Percentiles rank a stretch among this genome's conserved stretches.
phyloP scores from a whole-genome alignment of 345 rosid genomes.

The Mallotus nudiflorus region DNA sequence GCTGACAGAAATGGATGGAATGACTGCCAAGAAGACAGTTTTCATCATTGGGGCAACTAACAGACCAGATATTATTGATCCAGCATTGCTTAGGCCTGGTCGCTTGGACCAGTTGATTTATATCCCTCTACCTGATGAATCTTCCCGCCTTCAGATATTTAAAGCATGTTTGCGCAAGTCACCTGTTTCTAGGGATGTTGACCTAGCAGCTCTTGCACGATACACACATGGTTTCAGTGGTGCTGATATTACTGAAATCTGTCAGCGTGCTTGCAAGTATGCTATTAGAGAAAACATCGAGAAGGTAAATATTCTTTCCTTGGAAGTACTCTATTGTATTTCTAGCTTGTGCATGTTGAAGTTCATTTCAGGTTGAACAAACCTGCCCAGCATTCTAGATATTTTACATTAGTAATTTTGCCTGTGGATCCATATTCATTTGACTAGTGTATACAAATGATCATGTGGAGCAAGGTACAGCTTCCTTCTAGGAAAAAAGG shows the following conservation, averaged over 20 bases:
- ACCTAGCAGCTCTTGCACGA: constrained; percentile 31
- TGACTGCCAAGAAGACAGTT: constrained; percentile 39
- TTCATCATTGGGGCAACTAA: constrained; percentile 42
- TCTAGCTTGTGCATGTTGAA: not conserved
- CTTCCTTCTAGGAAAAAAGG: no score
- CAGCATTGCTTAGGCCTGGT: constrained; percentile 43
- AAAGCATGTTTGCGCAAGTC: constrained; percentile 41
- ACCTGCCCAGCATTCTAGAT: no score
- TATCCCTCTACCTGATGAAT: constrained; percentile 40
- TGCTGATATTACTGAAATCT: constrained; percentile 39
- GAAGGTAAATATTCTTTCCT: constrained; percentile 17
- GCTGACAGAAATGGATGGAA: constrained; percentile 46
- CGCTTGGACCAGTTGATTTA: constrained; percentile 40
- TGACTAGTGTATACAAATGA: no score
- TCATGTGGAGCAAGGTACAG: no score
- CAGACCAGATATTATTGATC: constrained; percentile 34
- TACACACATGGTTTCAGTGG: constrained; percentile 40
- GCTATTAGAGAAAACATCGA: constrained; percentile 42
- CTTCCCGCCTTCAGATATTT: constrained; percentile 37
- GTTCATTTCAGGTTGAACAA: no score
- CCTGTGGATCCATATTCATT: no score
- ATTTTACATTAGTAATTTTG: no score
- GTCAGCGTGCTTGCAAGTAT: constrained; percentile 42
- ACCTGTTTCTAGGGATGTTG: constrained; percentile 30
- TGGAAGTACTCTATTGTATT: not conserved